phyloP scores from a whole-genome alignment of 2,329 filamentous ascomycete species.

The Alternaria brassicicola region DNA sequence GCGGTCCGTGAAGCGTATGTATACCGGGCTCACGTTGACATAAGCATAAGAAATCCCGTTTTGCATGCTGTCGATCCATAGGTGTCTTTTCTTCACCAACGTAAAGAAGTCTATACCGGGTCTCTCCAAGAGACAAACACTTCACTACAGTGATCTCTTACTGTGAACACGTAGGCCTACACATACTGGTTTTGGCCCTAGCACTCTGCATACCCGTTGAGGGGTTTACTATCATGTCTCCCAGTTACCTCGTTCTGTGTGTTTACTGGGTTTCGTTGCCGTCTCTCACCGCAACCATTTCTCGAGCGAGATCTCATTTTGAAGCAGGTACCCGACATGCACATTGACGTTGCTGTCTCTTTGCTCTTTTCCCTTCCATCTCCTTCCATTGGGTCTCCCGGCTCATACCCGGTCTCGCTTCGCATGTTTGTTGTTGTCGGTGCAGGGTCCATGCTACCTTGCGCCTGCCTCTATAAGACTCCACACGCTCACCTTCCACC shows the following conservation, averaged over 20 bases:
- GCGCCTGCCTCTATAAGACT: constrained; percentile 17
- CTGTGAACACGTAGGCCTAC: neutral
- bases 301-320: neutral
- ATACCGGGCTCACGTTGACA: neutral
- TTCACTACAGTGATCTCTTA: neutral
- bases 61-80: neutral
- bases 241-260: neutral
- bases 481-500: constrained; percentile 4
- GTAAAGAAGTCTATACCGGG: neutral
- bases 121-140: neutral
- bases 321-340: constrained; percentile 4
- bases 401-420: neutral
- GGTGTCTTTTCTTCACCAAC: neutral
- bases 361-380: neutral
- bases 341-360: neutral
- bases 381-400: neutral
- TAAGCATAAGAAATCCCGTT: neutral
- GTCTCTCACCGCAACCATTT: neutral
- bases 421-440: constrained; percentile 8
- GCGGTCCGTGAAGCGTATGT: neutral
- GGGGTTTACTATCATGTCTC: neutral
- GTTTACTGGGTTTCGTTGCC: neutral
- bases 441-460: constrained; percentile 15
- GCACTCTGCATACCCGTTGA: neutral
- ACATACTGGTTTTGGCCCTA: neutral